Evolutionary conservation across 1,284 basidiomycete genomes (phyloP).

Genomic region (Stereum hirsutum): DNA sequence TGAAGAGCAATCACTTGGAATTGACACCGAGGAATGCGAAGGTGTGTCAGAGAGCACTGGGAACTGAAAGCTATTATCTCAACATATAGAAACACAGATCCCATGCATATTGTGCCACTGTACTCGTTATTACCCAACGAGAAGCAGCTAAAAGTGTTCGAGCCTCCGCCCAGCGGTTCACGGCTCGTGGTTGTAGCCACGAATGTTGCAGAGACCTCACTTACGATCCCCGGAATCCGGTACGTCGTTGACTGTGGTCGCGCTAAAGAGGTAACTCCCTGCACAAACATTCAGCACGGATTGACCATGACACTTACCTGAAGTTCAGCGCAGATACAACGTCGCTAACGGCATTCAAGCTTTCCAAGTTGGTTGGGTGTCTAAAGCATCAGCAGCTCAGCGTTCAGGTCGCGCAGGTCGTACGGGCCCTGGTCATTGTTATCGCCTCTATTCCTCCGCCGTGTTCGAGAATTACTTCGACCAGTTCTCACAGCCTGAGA

Average conservation of each 20-base stretch:
- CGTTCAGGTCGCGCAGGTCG: slow-evolving; percentile 70
- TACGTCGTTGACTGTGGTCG: slow-evolving; percentile 76
- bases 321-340: slow-evolving; percentile 45
- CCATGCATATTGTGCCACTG: slow-evolving; percentile 66
- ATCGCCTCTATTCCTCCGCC: slow-evolving; percentile 65
- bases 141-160: slow-evolving; percentile 70
- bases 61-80: not conserved
- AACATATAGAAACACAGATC: slow-evolving; percentile 29
- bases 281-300: slow-evolving; percentile 4
- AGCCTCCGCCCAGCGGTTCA: slow-evolving; percentile 49
- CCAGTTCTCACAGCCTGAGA: slow-evolving; percentile 84
- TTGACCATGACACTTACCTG: no score
- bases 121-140: slow-evolving; percentile 69
- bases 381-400: slow-evolving; percentile 69
- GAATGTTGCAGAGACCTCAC: slow-evolving; percentile 74
- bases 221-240: slow-evolving; percentile 70
- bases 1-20: slow-evolving; percentile 42
- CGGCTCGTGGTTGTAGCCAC: slow-evolving; percentile 70
- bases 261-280: slow-evolving; percentile 67
- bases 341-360: slow-evolving; percentile 54
- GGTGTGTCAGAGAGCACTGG: slow-evolving; percentile 36
- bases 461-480: slow-evolving; percentile 92
- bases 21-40: slow-evolving; percentile 51
- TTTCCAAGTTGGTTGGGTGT: slow-evolving; percentile 69
- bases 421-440: slow-evolving; percentile 75